phyloP scores from a whole-genome alignment of 257 asterid genomes.

The Fraxinus cuspidata region DNA sequence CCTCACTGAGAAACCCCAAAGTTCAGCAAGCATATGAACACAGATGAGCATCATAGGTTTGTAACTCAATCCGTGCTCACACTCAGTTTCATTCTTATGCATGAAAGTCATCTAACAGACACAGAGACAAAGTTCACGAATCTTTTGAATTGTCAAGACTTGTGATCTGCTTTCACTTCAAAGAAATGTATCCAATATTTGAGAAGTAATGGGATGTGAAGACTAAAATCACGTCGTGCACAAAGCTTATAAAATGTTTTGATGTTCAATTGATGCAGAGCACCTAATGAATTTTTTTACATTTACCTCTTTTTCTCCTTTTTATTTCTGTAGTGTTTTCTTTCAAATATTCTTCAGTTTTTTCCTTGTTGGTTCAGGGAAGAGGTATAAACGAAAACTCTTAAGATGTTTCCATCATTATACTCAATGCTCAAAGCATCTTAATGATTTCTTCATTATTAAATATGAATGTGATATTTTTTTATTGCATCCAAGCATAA shows the following conservation, averaged over 20 bases:
- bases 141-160: neutral
- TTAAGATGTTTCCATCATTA: neutral
- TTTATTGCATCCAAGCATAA: neutral
- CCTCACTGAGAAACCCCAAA: constrained; percentile 12
- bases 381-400: neutral
- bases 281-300: neutral
- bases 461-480: neutral
- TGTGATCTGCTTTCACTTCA: neutral
- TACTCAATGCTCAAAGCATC: constrained; percentile 3
- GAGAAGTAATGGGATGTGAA: constrained; percentile 2
- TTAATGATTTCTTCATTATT: constrained; percentile 15
- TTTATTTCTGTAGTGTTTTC: neutral
- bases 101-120: constrained; percentile 8
- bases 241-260: constrained; percentile 1
- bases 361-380: neutral
- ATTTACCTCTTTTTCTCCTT: neutral
- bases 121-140: neutral
- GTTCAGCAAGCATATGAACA: constrained; percentile 2
- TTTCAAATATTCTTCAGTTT: neutral
- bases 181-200: constrained; percentile 2
- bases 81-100: constrained; percentile 13
- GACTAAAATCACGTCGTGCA: neutral
- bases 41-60: neutral
- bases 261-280: neutral
- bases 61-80: neutral